A percentile compares a stretch with the other conserved stretches of the same genome.
phyloP scores from a whole-genome alignment of 345 rosid species.

The Gossypium longicalyx region DNA sequence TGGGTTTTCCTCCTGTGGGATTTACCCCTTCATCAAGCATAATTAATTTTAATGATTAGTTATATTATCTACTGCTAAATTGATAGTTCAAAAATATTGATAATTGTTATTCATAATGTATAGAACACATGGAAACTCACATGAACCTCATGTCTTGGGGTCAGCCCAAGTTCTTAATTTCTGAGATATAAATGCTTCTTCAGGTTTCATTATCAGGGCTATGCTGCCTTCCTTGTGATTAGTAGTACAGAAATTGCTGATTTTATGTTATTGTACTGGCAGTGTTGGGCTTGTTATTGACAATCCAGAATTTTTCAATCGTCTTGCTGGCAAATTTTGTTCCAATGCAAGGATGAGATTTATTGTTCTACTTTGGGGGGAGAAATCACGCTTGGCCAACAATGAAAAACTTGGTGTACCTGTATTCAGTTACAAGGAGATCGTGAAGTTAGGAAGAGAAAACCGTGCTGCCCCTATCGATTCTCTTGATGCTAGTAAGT shows the following conservation, averaged over 20 bases:
- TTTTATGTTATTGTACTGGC: slow-evolving; percentile 29
- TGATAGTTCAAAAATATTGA: not conserved
- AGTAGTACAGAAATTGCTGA: slow-evolving; percentile 14
- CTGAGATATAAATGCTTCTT: slow-evolving; percentile 8
- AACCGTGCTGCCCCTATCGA: slow-evolving; percentile 40
- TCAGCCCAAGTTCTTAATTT: not conserved
- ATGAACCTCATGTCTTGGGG: not conserved
- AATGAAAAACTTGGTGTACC: slow-evolving; percentile 37
- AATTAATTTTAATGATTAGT: not conserved
- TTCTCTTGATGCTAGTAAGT: slow-evolving; percentile 56
- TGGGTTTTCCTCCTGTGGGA: not conserved
- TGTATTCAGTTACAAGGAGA: slow-evolving; percentile 57
- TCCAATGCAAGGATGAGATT: slow-evolving; percentile 52
- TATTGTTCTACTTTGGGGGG: slow-evolving; percentile 86
- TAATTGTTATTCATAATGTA: not conserved
- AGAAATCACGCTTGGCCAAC: slow-evolving; percentile 47
- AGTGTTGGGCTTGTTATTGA: slow-evolving; percentile 91
- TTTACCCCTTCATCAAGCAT: not conserved
- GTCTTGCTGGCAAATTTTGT: slow-evolving; percentile 51
- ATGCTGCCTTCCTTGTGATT: slow-evolving; percentile 8
- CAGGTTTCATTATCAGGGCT: not conserved
- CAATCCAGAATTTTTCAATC: slow-evolving; percentile 78
- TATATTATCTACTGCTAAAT: not conserved
- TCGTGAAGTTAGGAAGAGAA: slow-evolving; percentile 61
- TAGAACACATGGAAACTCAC: not conserved